Percentiles rank a stretch among this genome's conserved stretches.
phyloP scores from a whole-genome alignment of 1,284 basidiomycete genomes.

The Sporisorium sorghi region DNA sequence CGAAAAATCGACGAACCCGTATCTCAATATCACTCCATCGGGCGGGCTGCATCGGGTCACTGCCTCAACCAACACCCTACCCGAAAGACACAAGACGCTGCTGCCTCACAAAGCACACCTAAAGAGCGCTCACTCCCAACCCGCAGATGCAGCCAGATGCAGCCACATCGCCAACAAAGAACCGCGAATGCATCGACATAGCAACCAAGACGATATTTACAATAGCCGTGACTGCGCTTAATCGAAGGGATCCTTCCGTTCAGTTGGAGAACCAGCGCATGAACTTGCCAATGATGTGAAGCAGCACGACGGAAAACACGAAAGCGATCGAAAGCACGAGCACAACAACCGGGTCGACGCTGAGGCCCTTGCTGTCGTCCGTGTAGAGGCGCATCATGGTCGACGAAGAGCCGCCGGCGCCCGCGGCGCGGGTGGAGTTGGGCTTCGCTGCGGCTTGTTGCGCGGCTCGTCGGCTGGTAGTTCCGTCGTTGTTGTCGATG shows the following conservation, averaged over 20 bases:
- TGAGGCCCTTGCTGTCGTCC: slow-evolving; percentile 88
- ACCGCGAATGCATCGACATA: neutral
- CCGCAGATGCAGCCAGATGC: neutral
- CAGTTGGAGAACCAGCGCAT: slow-evolving; percentile 89
- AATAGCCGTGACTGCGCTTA: too few species aligned
- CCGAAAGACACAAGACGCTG: too few species aligned
- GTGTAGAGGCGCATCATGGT: slow-evolving; percentile 99
- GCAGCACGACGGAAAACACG: slow-evolving; percentile 98
- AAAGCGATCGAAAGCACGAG: slow-evolving; percentile 96
- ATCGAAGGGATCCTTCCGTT: too few species aligned
- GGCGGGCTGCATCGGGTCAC: too few species aligned
- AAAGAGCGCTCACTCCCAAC: too few species aligned
- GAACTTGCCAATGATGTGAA: slow-evolving; percentile 96
- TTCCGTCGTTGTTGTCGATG: neutral
- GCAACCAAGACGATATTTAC: slow-evolving; percentile 15
- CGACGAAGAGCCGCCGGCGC: slow-evolving; percentile 93
- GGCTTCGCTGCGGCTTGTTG: slow-evolving; percentile 78
- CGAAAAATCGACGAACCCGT: too few species aligned
- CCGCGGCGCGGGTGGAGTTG: slow-evolving; percentile 89
- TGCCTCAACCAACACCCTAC: too few species aligned
- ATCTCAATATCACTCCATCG: too few species aligned
- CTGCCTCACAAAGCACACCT: too few species aligned
- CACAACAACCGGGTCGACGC: slow-evolving; percentile 99
- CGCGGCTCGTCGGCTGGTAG: slow-evolving; percentile 75
- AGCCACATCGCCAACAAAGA: neutral